Base-by-base conservation (phyloP, 1,284 basidiomycete genomes). In the Porogramme epimiltina region DNA sequence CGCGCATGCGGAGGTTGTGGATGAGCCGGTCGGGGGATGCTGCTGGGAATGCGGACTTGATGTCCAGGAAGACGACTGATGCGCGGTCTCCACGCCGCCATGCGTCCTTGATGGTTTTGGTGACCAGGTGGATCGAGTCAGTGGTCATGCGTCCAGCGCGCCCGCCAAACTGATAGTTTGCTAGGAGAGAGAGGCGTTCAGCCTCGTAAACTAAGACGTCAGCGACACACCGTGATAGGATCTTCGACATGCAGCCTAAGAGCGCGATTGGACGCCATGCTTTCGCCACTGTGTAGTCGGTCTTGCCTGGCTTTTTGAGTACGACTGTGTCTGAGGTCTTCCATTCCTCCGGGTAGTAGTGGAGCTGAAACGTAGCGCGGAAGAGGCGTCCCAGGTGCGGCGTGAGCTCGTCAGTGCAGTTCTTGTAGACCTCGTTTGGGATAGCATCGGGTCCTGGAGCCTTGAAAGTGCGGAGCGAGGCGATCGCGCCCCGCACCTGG, bases 211-310 rank as follows among this genome's bases (percentile, higher is more conserved):
- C 23, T 15, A 59, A 22, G 18, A 59, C 44, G 3, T 64, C 58
- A 2, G 67, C 52, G 2, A 66, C 50, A 20, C 60, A 45, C 9
- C 54, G 49, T 5, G 65, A 62, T 2, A 67, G 49, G 2, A 69
- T 45, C 42, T 73, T 74, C 3, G 63, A 62, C 18, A 72, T 56
- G 1, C 63, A 67, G 44, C 69, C 58, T 0, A 68, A 58, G 2
- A 77, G 67, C 0, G 67, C 66, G 0, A 76, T 73, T 0, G 73
- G 74, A 0, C 70, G 54, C 47, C 69, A 74, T 0, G 74, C 59
- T n/a, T 66, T 67, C 0, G 72, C 53, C 0, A 61, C 38, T 0
- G 58, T 54, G 55, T 79, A 77, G 51, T 69, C 62, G 0, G 66
- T 28, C 26, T 69, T 68, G 0, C 70, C 70, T 3, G 70, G 73